Evolutionary conservation across 2,329 filamentous ascomycete species (phyloP).

Genomic region (Bipolaris oryzae): DNA sequence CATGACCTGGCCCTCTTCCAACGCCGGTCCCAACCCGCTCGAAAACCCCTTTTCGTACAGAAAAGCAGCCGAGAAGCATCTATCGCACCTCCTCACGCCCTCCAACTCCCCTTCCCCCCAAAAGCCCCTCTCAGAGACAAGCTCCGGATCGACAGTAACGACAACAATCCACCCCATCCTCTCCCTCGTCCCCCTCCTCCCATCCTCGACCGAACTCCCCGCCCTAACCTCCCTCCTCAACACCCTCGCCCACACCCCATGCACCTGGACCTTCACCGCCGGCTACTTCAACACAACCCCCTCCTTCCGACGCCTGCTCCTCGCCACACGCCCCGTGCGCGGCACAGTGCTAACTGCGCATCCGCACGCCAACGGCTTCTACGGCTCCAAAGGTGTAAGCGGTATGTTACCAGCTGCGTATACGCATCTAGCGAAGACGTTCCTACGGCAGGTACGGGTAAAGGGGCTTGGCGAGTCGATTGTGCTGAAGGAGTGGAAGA

Average conservation of each 20-base stretch:
- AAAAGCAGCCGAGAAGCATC: constrained; percentile 66
- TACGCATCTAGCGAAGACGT: constrained; percentile 82
- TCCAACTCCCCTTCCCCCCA: constrained; percentile 47
- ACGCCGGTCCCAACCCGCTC: constrained; percentile 77
- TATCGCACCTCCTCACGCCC: constrained; percentile 70
- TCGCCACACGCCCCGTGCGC: constrained; percentile 70
- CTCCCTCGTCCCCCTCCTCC: constrained; percentile 85
- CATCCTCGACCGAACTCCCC: constrained; percentile 87
- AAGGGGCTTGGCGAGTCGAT: constrained; percentile 65
- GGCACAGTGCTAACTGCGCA: constrained; percentile 92
- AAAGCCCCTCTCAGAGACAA: constrained; percentile 17
- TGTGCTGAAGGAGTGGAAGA: constrained; percentile 83
- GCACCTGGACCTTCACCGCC: constrained; percentile 94
- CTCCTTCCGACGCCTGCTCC: constrained; percentile 77
- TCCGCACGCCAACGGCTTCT: constrained; percentile 95
- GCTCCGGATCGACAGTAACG: constrained; percentile 52
- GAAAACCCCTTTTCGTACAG: constrained; percentile 73
- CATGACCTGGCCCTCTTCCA: constrained; percentile 75
- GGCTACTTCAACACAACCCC: constrained; percentile 98
- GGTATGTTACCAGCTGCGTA: constrained; percentile 92
- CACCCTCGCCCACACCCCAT: constrained; percentile 70
- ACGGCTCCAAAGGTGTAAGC: constrained; percentile 82
- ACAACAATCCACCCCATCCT: constrained; percentile 81
- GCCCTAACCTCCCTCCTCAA: constrained; percentile 76
- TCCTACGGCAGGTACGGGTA: constrained; percentile 68